Conservation (phyloP, 805 yeast species). For the Candida maesae region DNA sequence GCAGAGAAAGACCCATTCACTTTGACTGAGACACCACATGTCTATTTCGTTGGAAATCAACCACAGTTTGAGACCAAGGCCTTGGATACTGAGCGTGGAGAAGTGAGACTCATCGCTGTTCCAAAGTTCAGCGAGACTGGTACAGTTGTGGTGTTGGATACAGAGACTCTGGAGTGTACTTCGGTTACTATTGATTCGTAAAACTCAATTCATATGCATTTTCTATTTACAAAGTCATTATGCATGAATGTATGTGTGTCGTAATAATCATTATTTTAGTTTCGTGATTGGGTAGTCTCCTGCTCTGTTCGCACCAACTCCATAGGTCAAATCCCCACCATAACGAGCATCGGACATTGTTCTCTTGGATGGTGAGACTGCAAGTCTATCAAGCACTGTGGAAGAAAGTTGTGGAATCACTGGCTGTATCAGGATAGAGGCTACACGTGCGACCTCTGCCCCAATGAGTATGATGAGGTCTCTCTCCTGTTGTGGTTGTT, state of each 20-base stretch:
- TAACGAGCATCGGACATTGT: constrained; percentile 40
- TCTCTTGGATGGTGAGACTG: constrained; percentile 43
- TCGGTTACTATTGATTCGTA: constrained; percentile 32
- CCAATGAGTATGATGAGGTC: constrained; percentile 60
- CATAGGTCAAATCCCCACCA: constrained; percentile 63
- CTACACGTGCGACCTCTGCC: constrained; percentile 66
- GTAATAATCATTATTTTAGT: not conserved
- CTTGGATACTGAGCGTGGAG: constrained; percentile 34
- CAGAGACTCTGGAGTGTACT: constrained; percentile 52
- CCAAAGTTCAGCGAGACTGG: constrained; percentile 72
- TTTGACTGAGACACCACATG: constrained; percentile 76
- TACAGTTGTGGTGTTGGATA: constrained; percentile 58
- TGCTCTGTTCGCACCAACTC: constrained; percentile 46
- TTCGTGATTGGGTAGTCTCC: constrained; percentile 49
- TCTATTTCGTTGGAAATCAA: constrained; percentile 85
- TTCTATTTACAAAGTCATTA: not conserved
- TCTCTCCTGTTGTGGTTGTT: constrained; percentile 32
- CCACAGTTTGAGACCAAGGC: constrained; percentile 49
- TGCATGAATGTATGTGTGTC: not conserved
- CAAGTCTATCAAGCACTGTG: constrained; percentile 57
- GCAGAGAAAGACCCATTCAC: constrained; percentile 75
- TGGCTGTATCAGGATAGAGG: constrained; percentile 65
- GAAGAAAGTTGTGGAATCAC: constrained; percentile 65
- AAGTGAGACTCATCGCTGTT: constrained; percentile 56
- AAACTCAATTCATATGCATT: too few species aligned